phyloP scores from a whole-genome alignment of 805 yeast species.

The Pichia ethanolica region DNA sequence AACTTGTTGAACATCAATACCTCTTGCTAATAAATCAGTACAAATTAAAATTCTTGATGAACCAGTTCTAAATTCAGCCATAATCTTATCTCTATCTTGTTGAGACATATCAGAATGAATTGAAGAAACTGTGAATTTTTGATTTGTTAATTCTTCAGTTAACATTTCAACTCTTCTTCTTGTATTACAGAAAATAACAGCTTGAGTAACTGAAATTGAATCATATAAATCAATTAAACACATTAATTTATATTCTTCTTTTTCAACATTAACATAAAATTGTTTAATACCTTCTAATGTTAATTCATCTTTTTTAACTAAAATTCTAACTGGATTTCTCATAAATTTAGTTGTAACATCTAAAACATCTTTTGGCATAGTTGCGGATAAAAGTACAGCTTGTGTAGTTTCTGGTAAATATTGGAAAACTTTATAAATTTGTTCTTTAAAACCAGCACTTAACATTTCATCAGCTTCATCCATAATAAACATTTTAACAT shows the following conservation, averaged over 20 bases:
- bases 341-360: slow-evolving; percentile 90
- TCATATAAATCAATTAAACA: slow-evolving; percentile 92
- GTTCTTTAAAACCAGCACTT: slow-evolving; percentile 90
- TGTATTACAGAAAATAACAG: slow-evolving; percentile 97
- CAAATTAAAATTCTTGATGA: slow-evolving; percentile 89
- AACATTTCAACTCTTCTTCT: slow-evolving; percentile 91
- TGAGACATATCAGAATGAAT: slow-evolving; percentile 98
- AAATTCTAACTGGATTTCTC: slow-evolving; percentile 86
- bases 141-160: slow-evolving; percentile 65
- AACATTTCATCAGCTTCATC: slow-evolving; percentile 97
- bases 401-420: slow-evolving; percentile 78
- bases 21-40: slow-evolving; percentile 97
- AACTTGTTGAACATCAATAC: slow-evolving; percentile 97
- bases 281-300: slow-evolving; percentile 93
- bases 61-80: slow-evolving; percentile 94
- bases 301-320: slow-evolving; percentile 91
- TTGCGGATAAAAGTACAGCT: slow-evolving; percentile 92
- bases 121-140: slow-evolving; percentile 86
- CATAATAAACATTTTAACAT: slow-evolving; percentile 78
- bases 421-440: slow-evolving; percentile 86
- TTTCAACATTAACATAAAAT: slow-evolving; percentile 82
- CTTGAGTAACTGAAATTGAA: slow-evolving; percentile 91
- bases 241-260: slow-evolving; percentile 92
- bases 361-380: slow-evolving; percentile 84
- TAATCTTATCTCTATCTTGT: slow-evolving; percentile 86